These are phyloP conservation scores for Canavalia ensiformis DNA, from an alignment of 306 rosid genomes.

Conservation along the genomic window DNA sequence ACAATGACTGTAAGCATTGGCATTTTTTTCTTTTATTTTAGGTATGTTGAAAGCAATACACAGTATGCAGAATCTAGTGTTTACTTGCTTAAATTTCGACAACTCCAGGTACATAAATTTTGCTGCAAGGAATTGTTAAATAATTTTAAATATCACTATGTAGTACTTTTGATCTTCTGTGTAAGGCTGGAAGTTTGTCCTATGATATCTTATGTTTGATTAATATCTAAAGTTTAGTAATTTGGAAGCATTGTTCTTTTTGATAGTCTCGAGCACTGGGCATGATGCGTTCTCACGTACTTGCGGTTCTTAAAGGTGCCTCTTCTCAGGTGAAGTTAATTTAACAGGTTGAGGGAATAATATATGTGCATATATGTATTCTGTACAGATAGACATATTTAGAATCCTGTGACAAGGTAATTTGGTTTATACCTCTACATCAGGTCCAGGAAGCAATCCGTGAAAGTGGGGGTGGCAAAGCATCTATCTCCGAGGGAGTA, in stretches of 20 bases:
- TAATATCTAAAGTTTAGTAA: constrained; percentile 39
- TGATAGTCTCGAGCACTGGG: constrained; percentile 96
- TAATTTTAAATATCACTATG: constrained; percentile 16
- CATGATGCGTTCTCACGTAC: constrained; percentile 91
- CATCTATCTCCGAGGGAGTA: constrained; percentile 93
- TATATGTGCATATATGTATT: constrained; percentile 22
- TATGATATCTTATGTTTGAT: constrained; percentile 21
- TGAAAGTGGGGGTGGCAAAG: constrained; percentile 71
- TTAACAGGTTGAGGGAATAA: constrained; percentile 45
- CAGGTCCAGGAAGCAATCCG: constrained; percentile 96
- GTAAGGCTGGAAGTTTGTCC: constrained; percentile 29
- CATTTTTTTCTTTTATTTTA: constrained; percentile 51
- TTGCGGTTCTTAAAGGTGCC: constrained; percentile 89
- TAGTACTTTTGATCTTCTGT: constrained; percentile 5
- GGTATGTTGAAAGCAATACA: constrained; percentile 94
- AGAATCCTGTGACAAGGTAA: constrained; percentile 34
- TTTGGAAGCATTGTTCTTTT: constrained; percentile 47
- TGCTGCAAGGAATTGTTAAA: constrained; percentile 37
- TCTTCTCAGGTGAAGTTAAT: constrained; percentile 85
- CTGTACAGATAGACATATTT: constrained; percentile 16
- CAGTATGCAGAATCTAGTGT: constrained; percentile 98
- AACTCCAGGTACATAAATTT: constrained; percentile 79
- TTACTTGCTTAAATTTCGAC: constrained; percentile 95
- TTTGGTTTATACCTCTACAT: constrained; percentile 48
- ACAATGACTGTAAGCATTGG: constrained; percentile 18